Percentiles rank a stretch among this genome's conserved stretches.
phyloP scores from a whole-genome alignment of 148 eudicot genomes.

The Pharnaceum exiguum region DNA sequence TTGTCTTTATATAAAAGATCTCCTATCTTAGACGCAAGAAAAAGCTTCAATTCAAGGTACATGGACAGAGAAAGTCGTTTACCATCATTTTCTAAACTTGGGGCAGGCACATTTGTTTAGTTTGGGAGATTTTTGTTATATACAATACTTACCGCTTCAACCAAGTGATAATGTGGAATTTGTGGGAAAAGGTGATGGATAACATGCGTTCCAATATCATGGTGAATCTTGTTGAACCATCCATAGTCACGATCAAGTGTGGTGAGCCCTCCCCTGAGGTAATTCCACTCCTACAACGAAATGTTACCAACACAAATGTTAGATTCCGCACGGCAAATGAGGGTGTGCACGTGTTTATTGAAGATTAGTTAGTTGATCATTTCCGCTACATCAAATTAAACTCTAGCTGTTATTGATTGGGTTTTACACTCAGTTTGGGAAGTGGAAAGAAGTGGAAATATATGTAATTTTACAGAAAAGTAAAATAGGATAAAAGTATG shows the following conservation, averaged over 20 bases:
- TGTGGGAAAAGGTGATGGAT: constrained; percentile 51
- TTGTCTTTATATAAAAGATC: too few relatives aligned
- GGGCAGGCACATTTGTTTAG: background rate
- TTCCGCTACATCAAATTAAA: too few relatives aligned
- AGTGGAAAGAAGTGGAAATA: too few relatives aligned
- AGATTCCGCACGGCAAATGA: background rate
- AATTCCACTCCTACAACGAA: constrained; percentile 36
- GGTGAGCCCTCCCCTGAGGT: constrained; percentile 37
- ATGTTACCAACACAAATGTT: background rate
- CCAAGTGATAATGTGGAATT: constrained; percentile 47
- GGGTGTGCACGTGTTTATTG: background rate
- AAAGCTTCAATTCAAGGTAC: too few relatives aligned
- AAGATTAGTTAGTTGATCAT: too few relatives aligned
- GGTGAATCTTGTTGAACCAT: constrained; percentile 38
- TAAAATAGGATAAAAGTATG: too few relatives aligned
- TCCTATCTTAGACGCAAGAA: too few relatives aligned
- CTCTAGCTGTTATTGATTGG: too few relatives aligned
- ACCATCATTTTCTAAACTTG: too few relatives aligned
- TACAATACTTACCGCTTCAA: constrained; percentile 37
- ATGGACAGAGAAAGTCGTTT: too few relatives aligned
- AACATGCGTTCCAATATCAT: constrained; percentile 43
- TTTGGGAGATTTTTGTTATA: background rate
- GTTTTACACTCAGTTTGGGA: too few relatives aligned
- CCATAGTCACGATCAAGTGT: constrained; percentile 50
- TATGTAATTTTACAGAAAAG: too few relatives aligned